Percentiles rank a stretch among this genome's conserved stretches.
Conservation (phyloP, 495 filamentous ascomycete species). For the Bacidia rubella region DNA sequence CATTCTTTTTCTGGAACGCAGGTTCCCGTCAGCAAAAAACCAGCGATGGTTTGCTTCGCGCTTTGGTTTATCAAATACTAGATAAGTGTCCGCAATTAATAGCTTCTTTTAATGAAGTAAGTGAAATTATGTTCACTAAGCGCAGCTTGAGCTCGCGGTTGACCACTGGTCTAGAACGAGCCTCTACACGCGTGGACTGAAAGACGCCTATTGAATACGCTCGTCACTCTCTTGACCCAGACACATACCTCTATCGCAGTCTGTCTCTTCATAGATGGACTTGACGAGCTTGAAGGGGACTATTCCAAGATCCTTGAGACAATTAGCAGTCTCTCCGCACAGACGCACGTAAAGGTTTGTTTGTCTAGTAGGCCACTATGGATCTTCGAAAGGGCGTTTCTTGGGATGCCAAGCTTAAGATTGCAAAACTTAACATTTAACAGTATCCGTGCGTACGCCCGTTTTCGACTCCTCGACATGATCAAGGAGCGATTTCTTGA, state of each 20-base stretch:
- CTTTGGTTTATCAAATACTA: not conserved
- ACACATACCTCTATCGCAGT: slow-evolving; percentile 10
- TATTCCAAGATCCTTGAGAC: slow-evolving; percentile 15
- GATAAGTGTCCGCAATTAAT: not conserved
- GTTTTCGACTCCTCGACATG: not conserved
- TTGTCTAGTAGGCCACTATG: slow-evolving; percentile 37
- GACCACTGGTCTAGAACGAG: slow-evolving; percentile 16
- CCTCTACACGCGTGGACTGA: slow-evolving; percentile 4
- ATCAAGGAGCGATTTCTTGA: not conserved
- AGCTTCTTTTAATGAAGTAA: not conserved
- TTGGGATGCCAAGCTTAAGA: slow-evolving; percentile 2
- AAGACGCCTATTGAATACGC: not conserved
- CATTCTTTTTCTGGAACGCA: slow-evolving; percentile 35
- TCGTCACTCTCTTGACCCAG: not conserved
- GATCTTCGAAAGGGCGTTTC: slow-evolving; percentile 28
- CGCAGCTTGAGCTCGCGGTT: not conserved
- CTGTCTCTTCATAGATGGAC: slow-evolving; percentile 37
- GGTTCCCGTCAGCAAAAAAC: slow-evolving; percentile 28
- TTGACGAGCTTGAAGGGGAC: slow-evolving; percentile 29
- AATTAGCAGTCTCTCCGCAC: slow-evolving; percentile 9
- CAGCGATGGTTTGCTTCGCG: slow-evolving; percentile 27
- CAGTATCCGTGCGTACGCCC: not conserved
- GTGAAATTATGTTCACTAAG: not conserved
- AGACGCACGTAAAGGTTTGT: slow-evolving; percentile 31
- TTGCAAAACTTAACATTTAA: slow-evolving; percentile 7